Conservation (phyloP, 139 green algal genomes). For the Desmodesmus armatus region DNA sequence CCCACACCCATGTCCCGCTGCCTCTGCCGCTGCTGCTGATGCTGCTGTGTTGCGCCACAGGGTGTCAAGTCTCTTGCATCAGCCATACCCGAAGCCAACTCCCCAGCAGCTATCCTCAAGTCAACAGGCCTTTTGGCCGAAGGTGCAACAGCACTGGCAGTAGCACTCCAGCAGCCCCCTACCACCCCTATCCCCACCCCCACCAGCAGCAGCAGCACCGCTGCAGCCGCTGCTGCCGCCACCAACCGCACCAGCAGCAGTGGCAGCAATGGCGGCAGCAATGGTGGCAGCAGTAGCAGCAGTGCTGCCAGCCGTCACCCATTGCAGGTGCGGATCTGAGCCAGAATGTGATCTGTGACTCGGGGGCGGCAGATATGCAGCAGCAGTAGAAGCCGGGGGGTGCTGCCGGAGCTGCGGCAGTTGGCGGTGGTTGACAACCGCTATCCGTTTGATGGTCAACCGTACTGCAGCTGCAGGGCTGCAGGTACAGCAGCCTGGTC, state of each 20-base stretch:
- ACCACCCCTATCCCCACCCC: not conserved
- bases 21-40: not conserved
- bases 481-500: not conserved
- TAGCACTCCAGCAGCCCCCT: not conserved
- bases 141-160: slow-evolving; percentile 8
- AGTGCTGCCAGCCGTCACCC: not conserved
- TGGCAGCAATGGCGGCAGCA: not conserved
- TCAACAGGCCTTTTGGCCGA: slow-evolving; percentile 8
- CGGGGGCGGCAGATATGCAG: not conserved
- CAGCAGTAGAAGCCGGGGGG: not conserved
- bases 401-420: slow-evolving; percentile 15
- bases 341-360: slow-evolving; percentile 28
- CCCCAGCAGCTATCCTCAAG: slow-evolving; percentile 27
- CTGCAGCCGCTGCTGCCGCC: not conserved
- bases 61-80: slow-evolving; percentile 1
- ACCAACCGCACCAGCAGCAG: slow-evolving; percentile 9
- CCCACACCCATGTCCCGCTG: not conserved
- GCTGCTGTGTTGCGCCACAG: not conserved
- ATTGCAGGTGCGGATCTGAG: slow-evolving; percentile 8
- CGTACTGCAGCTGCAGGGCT: slow-evolving; percentile 18
- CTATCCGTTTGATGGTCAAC: slow-evolving; percentile 42
- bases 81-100: slow-evolving; percentile 11
- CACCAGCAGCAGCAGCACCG: not conserved
- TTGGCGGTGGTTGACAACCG: slow-evolving; percentile 14
- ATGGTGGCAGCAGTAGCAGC: not conserved